These are phyloP conservation scores for Serendipita sp. DNA, from an alignment of 768 basidiomycete genomes.

Conservation along the genomic window DNA sequence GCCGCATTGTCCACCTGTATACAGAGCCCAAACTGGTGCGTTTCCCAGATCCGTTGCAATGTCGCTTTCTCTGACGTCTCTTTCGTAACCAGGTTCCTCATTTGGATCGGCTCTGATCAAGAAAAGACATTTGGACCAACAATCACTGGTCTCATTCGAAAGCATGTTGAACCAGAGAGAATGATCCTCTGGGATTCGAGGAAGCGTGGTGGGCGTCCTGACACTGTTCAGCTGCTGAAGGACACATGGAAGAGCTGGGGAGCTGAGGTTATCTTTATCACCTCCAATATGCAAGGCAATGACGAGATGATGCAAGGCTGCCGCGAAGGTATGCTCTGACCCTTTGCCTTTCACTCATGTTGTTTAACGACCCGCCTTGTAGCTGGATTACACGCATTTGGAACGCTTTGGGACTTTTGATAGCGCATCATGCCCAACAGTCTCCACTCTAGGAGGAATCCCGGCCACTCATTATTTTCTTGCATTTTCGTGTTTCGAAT, in stretches of 20 bases:
- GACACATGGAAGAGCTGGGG: constrained; percentile 53
- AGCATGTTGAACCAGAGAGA: constrained; percentile 57
- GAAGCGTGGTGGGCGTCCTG: constrained; percentile 50
- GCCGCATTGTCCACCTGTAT: constrained; percentile 64
- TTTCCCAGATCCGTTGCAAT: constrained; percentile 7
- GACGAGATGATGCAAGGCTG: constrained; percentile 66
- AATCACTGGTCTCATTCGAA: constrained; percentile 54
- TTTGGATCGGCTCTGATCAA: constrained; percentile 72
- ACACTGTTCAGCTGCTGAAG: constrained; percentile 59
- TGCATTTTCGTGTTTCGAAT: not conserved
- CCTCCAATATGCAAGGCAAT: constrained; percentile 69
- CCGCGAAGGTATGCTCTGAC: constrained; percentile 50
- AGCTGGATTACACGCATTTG: constrained; percentile 28
- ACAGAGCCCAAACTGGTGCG: constrained; percentile 58
- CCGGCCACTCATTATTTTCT: not conserved
- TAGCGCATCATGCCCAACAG: constrained; percentile 6
- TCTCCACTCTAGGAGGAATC: too few relatives aligned
- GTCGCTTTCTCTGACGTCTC: not conserved
- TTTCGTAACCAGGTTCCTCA: constrained; percentile 40
- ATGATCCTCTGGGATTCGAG: constrained; percentile 67
- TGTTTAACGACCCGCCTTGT: constrained; percentile 10
- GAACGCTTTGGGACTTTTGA: constrained; percentile 58
- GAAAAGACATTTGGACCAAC: constrained; percentile 75
- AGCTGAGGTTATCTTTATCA: constrained; percentile 72
- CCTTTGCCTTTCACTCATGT: constrained; percentile 18